phyloP scores from a whole-genome alignment of 1,284 basidiomycete genomes.

The Trichosporon asahii region DNA sequence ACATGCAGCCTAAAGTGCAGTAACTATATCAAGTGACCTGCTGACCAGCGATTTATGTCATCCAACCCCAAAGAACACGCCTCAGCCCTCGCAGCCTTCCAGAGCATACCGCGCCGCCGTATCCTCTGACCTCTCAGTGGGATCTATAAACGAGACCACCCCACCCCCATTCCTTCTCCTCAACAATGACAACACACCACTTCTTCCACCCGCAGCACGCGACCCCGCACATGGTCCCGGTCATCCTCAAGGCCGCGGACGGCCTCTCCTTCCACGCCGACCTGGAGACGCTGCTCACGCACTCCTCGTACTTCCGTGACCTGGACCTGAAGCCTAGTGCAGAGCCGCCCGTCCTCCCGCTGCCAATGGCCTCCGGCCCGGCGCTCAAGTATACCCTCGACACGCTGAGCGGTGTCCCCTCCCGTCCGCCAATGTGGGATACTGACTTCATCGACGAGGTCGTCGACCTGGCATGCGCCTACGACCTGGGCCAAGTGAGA shows the following conservation, averaged over 20 bases:
- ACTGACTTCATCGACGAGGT: background rate
- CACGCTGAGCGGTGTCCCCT: background rate
- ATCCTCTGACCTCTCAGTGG: background rate
- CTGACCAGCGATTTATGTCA: background rate
- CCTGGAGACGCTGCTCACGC: background rate
- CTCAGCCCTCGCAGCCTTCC: background rate
- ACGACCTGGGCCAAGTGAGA: slow-evolving; percentile 4
- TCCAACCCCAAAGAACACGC: slow-evolving; percentile 1
- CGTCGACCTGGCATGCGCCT: background rate
- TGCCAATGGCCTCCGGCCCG: background rate
- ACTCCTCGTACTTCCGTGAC: background rate
- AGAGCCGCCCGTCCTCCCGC: background rate
- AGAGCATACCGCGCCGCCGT: background rate
- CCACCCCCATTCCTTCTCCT: background rate
- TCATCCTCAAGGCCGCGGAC: slow-evolving; percentile 4
- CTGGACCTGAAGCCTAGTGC: background rate
- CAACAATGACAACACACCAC: slow-evolving; percentile 1
- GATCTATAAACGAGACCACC: background rate
- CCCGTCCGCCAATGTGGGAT: background rate
- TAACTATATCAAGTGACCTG: background rate
- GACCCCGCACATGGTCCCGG: background rate
- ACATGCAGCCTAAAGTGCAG: background rate
- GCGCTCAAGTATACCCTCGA: background rate
- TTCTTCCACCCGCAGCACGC: slow-evolving; percentile 9
- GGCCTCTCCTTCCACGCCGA: slow-evolving; percentile 6